phyloP scores from a whole-genome alignment of 2,329 filamentous ascomycete species.

The Macrophomina pseudophaseolina region DNA sequence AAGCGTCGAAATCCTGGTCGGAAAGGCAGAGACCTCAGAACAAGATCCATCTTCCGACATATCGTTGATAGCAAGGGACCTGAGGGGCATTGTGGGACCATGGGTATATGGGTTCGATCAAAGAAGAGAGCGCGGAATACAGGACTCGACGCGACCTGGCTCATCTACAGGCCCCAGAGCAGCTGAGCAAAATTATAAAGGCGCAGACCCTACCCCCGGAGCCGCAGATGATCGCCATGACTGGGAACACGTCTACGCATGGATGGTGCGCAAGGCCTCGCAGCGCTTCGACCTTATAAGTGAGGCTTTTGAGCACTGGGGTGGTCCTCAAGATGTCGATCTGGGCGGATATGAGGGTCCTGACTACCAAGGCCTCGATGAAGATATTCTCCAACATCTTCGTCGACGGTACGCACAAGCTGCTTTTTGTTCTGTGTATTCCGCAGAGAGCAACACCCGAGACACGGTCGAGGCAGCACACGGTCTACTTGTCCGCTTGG shows the following conservation, averaged over 20 bases:
- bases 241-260: slow-evolving; percentile 72
- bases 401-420: slow-evolving; percentile 70
- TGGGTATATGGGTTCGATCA: slow-evolving; percentile 72
- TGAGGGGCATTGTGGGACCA: slow-evolving; percentile 71
- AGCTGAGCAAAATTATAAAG: slow-evolving; percentile 19
- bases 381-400: slow-evolving; percentile 64
- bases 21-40: slow-evolving; percentile 33
- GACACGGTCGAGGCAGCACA: slow-evolving; percentile 67
- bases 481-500: slow-evolving; percentile 64
- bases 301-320: slow-evolving; percentile 71
- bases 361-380: slow-evolving; percentile 60
- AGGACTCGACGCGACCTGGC: slow-evolving; percentile 27
- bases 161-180: not conserved
- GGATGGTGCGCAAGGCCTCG: slow-evolving; percentile 66
- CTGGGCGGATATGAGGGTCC: slow-evolving; percentile 63
- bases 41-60: slow-evolving; percentile 22
- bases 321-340: slow-evolving; percentile 73
- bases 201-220: slow-evolving; percentile 29
- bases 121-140: slow-evolving; percentile 59
- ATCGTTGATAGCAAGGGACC: slow-evolving; percentile 62
- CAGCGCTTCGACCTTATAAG: slow-evolving; percentile 67
- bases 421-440: slow-evolving; percentile 70
- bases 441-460: slow-evolving; percentile 63
- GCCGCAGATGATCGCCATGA: slow-evolving; percentile 47
- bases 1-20: slow-evolving; percentile 66